Evolutionary conservation across 78 protist species (phyloP), one percentile per base, ranked within the genome.

Genomic region (Emiliania huxleyi): DNA sequence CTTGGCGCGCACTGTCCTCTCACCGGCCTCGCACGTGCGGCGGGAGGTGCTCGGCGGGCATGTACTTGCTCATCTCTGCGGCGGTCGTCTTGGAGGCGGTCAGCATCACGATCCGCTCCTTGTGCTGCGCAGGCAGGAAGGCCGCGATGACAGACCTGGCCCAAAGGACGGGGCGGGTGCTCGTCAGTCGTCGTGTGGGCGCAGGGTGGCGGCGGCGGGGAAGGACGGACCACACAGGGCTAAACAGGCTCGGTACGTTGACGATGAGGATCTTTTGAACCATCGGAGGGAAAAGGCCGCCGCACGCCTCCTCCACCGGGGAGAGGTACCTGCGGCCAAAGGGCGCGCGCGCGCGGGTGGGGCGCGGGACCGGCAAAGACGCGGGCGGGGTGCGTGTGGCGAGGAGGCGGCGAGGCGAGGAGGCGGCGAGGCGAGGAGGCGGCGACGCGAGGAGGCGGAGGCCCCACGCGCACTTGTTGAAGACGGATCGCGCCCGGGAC

Each of bases 71-170:
- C 35, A 77, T 19, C 85, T 77, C 85, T 48, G 1, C 46, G n/a
- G 44, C 85, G 22, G 85, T 40, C 46, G 85, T 22, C 4, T 77
- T 21, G 46, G 49, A 40, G n/a, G 85, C 40, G 35, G 48, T 77
- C 35, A 77, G 85, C 85, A 77, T 45, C 48, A 77, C 85, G 85
- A 77, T 77, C 46, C 85, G 85, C 6, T 77, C 85, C 75, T 77
- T 35, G 85, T 77, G 85, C 25, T 77, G 85, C 85, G 37, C 6
- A 1, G 85, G 48, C n/a, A 77, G 85, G 48, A 77, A 40, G 6
- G 46, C 5, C 29, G 85, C 37, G 85, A 77, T 40, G 85, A 77
- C n/a, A n/a, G n/a, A n/a, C n/a, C n/a, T n/a, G n/a, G n/a, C n/a
- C n/a, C n/a, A n/a, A n/a, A n/a, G n/a, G n/a, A n/a, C n/a, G n/a